Base-by-base conservation (phyloP, 805 yeast genomes). In the Komagataella pseudopastoris region DNA sequence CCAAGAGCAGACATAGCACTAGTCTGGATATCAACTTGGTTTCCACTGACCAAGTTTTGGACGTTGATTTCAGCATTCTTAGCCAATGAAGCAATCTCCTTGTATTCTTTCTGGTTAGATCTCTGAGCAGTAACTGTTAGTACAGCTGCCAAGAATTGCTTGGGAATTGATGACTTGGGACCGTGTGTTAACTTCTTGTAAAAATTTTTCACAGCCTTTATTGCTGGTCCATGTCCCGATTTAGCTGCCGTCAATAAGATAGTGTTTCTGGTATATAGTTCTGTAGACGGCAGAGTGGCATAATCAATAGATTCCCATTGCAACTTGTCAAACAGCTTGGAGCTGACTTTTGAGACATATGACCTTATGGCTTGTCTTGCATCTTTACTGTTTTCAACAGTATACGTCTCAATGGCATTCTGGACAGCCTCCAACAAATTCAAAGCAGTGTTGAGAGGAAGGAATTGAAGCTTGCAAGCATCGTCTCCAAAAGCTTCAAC, bases 1-100 rank as follows among this genome's bases (percentile, higher is more conserved):
- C 84, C 79, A 16, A 84, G 62, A 3, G 83, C 71, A 44, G 76
- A 69, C 5, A 83, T 63, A 0, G 86, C 83, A 6, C 74, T 69
- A 3, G 78, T 73, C 60, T 81, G 84, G 23, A 83, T 62, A 16
- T 76, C 77, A 10, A 60, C 56, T 6, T 36, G 52, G 8, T 44
- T 16, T 2, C 56, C 58, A 2, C 60, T 60, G 52, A 70, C 63
- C 4, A 76, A 60, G 54, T 74, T 68, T 8, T 64, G 65, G 8
- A 67, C 66, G 4, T 78, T 72, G 2, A 71, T 70, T 47, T 72
- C 69, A 6, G 81, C 70, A 52, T 72, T 71, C 55, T 78, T 79
- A 10, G 74, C 76, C 17, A 82, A 60, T 36, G 77, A 78, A 39
- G 75, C 63, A 5, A 81, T 64, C 56, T 76, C 81, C 62, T 83